A percentile compares a stretch with the other conserved stretches of the same genome.
Evolutionary conservation across 495 filamentous ascomycete genomes (phyloP).

Genomic region (Neurospora sp.): DNA sequence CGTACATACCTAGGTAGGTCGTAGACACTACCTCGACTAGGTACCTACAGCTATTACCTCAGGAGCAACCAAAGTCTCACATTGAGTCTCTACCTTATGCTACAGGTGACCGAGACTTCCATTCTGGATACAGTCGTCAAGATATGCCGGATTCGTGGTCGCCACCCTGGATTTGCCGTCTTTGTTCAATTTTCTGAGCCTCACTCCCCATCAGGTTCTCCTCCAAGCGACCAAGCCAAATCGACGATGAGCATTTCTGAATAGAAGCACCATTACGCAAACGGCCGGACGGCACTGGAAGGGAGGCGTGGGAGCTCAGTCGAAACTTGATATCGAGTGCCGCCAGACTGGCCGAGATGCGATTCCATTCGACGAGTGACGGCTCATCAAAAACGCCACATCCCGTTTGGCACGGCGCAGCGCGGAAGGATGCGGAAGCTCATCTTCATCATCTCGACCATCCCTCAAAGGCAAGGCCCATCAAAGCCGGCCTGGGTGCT

Average conservation of each 20-base stretch:
- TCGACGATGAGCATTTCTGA: not conserved
- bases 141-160: not conserved
- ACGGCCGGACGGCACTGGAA: not conserved
- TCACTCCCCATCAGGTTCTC: not conserved
- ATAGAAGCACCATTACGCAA: not conserved
- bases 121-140: not conserved
- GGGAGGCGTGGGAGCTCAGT: not conserved
- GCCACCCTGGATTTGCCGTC: not conserved
- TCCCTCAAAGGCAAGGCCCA: not conserved
- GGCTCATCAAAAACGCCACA: conserved; percentile 8
- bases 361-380: not conserved
- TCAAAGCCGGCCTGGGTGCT: not conserved
- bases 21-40: not conserved
- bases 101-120: not conserved
- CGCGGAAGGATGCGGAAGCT: conserved; percentile 22
- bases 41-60: not conserved
- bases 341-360: conserved; percentile 2
- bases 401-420: conserved; percentile 6
- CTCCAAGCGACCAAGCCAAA: not conserved
- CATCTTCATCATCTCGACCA: not conserved
- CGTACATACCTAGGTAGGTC: not conserved
- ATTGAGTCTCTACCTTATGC: not conserved
- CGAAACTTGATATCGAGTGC: conserved; percentile 2
- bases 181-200: not conserved
- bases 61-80: not conserved